phyloP scores from a whole-genome alignment of 768 basidiomycete genomes.

The Calocybe cyanea region DNA sequence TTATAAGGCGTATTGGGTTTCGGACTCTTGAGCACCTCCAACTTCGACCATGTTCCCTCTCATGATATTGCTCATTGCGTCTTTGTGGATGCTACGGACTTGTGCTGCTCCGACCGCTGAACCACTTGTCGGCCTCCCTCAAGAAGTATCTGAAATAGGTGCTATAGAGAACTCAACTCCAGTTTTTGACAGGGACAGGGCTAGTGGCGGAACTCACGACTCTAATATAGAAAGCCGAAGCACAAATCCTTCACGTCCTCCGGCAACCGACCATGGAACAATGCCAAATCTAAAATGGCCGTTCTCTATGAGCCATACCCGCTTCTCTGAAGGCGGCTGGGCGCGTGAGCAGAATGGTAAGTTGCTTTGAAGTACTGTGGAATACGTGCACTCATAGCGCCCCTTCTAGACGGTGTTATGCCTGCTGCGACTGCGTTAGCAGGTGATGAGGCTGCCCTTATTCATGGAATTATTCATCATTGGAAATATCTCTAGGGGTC shows the following conservation, averaged over 20 bases:
- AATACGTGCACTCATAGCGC: background rate
- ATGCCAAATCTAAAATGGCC: constrained; percentile 65
- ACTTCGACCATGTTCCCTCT: too few species aligned
- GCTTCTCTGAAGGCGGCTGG: constrained; percentile 63
- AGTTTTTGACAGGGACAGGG: too few species aligned
- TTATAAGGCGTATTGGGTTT: too few species aligned
- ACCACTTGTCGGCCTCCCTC: too few species aligned
- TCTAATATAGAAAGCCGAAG: too few species aligned
- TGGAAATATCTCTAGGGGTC: constrained; percentile 31
- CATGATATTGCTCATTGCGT: too few species aligned
- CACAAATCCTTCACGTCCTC: constrained; percentile 41
- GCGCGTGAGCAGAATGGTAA: constrained; percentile 55
- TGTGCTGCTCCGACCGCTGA: too few species aligned
- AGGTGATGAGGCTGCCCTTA: constrained; percentile 17
- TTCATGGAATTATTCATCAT: background rate
- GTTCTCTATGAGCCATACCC: constrained; percentile 56
- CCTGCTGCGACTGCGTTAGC: constrained; percentile 42
- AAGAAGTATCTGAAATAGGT: too few species aligned
- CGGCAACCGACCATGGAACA: constrained; percentile 55
- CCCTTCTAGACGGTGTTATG: constrained; percentile 37
- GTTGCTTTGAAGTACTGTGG: background rate
- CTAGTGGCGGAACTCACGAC: too few species aligned
- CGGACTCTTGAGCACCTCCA: too few species aligned
- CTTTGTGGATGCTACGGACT: too few species aligned
- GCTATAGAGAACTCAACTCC: too few species aligned